Conservation (phyloP, 495 filamentous ascomycete genomes). For the Poronia punctata region DNA sequence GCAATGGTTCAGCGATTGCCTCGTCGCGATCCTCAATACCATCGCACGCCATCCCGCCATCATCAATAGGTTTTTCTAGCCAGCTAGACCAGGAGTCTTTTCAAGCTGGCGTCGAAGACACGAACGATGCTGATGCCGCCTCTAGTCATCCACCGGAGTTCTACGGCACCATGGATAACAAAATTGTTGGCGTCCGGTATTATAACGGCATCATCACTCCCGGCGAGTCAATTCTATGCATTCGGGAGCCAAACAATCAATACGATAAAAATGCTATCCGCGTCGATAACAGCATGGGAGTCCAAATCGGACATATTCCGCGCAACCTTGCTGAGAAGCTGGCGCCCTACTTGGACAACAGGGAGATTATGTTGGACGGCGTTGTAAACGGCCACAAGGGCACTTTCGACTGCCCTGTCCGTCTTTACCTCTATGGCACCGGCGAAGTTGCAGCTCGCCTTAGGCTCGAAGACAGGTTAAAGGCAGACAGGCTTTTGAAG, state of each 20-base stretch:
- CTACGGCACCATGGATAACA: slow-evolving; percentile 50
- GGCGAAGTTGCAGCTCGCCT: slow-evolving; percentile 42
- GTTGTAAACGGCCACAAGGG: slow-evolving; percentile 56
- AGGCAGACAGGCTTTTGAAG: slow-evolving; percentile 49
- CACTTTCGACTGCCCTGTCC: slow-evolving; percentile 63
- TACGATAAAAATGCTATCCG: slow-evolving; percentile 77
- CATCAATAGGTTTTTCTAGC: slow-evolving; percentile 2
- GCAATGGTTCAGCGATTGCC: neutral
- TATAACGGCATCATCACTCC: slow-evolving; percentile 64
- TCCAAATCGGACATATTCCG: slow-evolving; percentile 78
- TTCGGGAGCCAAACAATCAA: slow-evolving; percentile 62
- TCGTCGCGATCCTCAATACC: neutral
- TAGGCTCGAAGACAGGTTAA: slow-evolving; percentile 53
- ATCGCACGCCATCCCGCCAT: neutral
- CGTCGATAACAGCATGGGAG: slow-evolving; percentile 69
- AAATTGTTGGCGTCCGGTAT: slow-evolving; percentile 76
- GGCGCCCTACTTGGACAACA: slow-evolving; percentile 56
- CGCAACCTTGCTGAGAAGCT: slow-evolving; percentile 58
- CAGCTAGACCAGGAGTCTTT: slow-evolving; percentile 5
- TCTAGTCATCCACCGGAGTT: slow-evolving; percentile 27
- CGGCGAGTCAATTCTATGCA: slow-evolving; percentile 64
- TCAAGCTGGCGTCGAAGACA: neutral
- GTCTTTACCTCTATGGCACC: slow-evolving; percentile 60
- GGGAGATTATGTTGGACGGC: slow-evolving; percentile 56
- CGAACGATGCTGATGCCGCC: neutral